Base-by-base conservation (phyloP, 129 eudicot species). In the Tagetes erecta region DNA sequence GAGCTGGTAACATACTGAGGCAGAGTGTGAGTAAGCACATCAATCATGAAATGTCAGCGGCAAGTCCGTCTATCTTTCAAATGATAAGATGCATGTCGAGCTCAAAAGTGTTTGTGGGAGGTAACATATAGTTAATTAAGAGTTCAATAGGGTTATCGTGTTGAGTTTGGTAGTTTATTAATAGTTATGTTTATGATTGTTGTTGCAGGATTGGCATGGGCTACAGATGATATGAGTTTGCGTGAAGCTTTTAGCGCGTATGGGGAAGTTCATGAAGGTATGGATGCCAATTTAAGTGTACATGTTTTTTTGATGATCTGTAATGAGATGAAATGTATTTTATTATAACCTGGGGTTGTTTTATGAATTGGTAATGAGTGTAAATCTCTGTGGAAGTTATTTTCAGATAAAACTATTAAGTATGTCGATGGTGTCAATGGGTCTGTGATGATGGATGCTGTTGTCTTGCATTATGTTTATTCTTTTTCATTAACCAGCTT, bases 181-280 rank as follows among this genome's bases (percentile, higher is more conserved):
- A 10, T 65, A 37, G 4, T 70, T 39, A 63, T 66, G 12, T 68
- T 75, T 3, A 8, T 30, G 58, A 30, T 31, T 30, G 20, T 62
- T 71, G 35, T 78, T 86, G 80, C 82, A 94, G 98, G 98, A 70
- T 86, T 94, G 70, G 84, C 97, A 3, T 94, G 86, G 75, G 71
- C 67, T 64, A 83, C 92, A 4, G 97, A 88, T 77, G 98, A 94
- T 49, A 50, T 35, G 50, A 77, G 85, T 70, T 68, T 94, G 42
- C 47, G 79, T 59, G 96, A 94, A 42, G 87, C 93, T 79, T 94
- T 94, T 60, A 36, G 70, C 30, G 82, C 80, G 20, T 90, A 94
- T 68, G 97, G 98, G 37, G 86, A 83, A 36, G 96, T 94, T 46
- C 67, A 63, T 8, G 98, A 94, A 77, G 98, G 98, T 91, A 76